Base-by-base conservation (phyloP, 1,139 yeast species). In the Magnusiomyces sp. region DNA sequence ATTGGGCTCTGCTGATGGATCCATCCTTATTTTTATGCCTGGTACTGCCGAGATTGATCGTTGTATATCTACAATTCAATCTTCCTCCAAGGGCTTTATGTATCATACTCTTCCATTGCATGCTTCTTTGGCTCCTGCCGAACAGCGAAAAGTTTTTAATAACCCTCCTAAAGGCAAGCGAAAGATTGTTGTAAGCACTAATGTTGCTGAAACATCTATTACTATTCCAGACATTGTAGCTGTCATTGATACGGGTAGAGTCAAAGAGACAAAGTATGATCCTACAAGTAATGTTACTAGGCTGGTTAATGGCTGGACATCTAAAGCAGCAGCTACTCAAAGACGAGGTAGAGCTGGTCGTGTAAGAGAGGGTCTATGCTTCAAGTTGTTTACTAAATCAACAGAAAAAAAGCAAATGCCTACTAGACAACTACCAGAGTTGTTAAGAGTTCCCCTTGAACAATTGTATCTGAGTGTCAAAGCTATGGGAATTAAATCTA, bases 301-400 rank as follows among this genome's bases (percentile, higher is more conserved):
- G 53, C 72, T 92, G 42, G 73, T 81, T 2, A 97, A 90, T 61
- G 73, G 76, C 2, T 90, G 95, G 89, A 88, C 90, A 36, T 90
- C 97, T 0, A 77, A 77, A 56, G 97, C 97, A 0, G 96, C 95
- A 61, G 82, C 83, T n/a, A 78, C 80, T 41, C 98, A 92, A 66
- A 77, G 98, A 68, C 74, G 96, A 63, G 98, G 98, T 63, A 86
- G 98, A 72, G 94, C 97, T n/a, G 98, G 98, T 56, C 92, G 98
- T 76, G 89, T 90, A 14, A 77, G 82, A 29, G 74, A 73, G 32
- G 98, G 98, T 53, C 71, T 72, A 11, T 89, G 97, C 56, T 92
- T 80, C 67, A 90, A 86, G 61, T 65, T 92, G 45, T 92, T 79
- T 65, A 83, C 97, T 0, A 68, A 71, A 49, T 77, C 76, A 1